Base-by-base conservation (phyloP, 148 eudicot genomes). In the Rhododendron simsii region DNA sequence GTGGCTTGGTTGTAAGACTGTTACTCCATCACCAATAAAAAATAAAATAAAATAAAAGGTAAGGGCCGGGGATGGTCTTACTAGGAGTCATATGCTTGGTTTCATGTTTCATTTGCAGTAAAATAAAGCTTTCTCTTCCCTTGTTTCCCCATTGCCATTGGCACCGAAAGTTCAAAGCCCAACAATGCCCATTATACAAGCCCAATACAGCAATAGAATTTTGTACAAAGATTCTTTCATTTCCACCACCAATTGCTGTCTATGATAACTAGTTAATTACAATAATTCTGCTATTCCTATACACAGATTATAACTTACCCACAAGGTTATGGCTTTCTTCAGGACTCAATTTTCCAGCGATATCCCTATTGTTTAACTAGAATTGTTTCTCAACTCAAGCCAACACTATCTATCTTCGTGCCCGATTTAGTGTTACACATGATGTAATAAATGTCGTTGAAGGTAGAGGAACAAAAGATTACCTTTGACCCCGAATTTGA, bases 331-430 rank as follows among this genome's bases (percentile, higher is more conserved):
- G 82, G 59, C 26, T 26, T 80, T 5, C 82, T 80, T 80, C 76
- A 51, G 44, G 61, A n/a, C 15, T 45, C 81, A 23, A 23, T n/a
- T 45, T 35, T 18, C 15, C 14, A 21, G 16, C 39, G 41, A 59
- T 21, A 39, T 59, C 75, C 6, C 37, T 57, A 21, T 3, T 2
- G 48, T 7, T 61, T n/a, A 23, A 82, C 13, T 82, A 41, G 53
- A 39, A 82, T 33, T 18, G 20, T 41, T 30, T 39, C 71, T 65
- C 71, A 65, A 30, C 41, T 83, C 85, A 26, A 65, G 41, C 85
- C 44, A 65, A 7, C 57, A 44, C 21, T 4, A 1, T 3, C 87
- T 90, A 92, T 84, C 89, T 93, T 67, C 86, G 71, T 5, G 87
- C 57, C n/a, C 86, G 91, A 33, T 87, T 37, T 69, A 4, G 37